A percentile compares a stretch with the other conserved stretches of the same genome.
Evolutionary conservation across 495 filamentous ascomycete species (phyloP).

Genomic region (Baudoinia panamericana): DNA sequence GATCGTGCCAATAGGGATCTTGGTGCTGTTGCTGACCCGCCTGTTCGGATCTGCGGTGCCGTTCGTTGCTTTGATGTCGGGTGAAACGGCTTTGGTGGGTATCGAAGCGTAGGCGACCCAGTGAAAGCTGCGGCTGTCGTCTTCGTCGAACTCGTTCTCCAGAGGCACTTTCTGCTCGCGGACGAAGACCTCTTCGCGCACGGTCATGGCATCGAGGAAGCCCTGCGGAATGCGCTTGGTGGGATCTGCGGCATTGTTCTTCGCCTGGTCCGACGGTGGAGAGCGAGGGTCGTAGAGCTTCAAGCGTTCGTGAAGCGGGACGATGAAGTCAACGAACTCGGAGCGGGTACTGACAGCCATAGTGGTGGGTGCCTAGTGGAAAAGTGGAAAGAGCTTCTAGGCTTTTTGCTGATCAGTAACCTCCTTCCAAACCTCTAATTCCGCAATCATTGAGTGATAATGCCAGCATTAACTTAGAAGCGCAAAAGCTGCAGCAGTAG

Average conservation of each 20-base stretch:
- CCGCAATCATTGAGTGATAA: no score
- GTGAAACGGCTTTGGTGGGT: constrained; percentile 26
- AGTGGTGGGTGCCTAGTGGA: no score
- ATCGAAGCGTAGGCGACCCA: constrained; percentile 63
- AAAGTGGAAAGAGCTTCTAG: no score
- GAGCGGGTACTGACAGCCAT: constrained; percentile 13
- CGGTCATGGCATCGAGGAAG: constrained; percentile 65
- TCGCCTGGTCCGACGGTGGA: constrained; percentile 33
- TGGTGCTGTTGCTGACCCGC: constrained; percentile 19
- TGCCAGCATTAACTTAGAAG: no score
- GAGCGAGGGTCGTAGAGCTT: constrained; percentile 33
- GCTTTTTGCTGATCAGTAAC: no score
- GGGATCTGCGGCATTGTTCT: constrained; percentile 31
- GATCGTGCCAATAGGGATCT: constrained; percentile 55
- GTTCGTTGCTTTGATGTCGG: constrained; percentile 1
- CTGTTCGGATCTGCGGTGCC: constrained; percentile 6
- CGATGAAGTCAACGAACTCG: constrained; percentile 19
- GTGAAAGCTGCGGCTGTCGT: constrained; percentile 67
- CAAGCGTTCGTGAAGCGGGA: constrained; percentile 12
- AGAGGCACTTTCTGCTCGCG: constrained; percentile 56
- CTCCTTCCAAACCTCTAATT: no score
- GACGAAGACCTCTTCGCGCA: constrained; percentile 68
- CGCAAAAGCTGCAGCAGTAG: no score
- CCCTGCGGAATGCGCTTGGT: constrained; percentile 37
- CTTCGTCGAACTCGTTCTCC: constrained; percentile 60